These are phyloP conservation scores for Heritiera fomes DNA, from an alignment of 345 rosid species.

Conservation along the genomic window DNA sequence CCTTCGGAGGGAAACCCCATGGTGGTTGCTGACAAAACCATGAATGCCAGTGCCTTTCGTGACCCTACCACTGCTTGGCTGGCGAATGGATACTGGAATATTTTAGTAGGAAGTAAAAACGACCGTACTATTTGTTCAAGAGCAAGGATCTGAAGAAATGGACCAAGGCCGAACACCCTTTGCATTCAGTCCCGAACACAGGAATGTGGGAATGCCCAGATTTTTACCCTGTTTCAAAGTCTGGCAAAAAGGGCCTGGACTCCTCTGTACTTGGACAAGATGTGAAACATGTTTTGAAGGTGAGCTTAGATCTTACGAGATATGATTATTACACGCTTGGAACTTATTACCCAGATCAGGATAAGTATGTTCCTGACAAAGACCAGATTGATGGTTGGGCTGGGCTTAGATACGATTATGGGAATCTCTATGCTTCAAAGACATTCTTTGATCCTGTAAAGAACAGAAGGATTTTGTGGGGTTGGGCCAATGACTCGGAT, in stretches of 20 bases:
- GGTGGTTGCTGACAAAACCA: slow-evolving; percentile 34
- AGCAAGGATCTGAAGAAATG: slow-evolving; percentile 66
- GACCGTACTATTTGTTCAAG: slow-evolving; percentile 48
- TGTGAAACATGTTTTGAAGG: slow-evolving; percentile 62
- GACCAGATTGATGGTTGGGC: slow-evolving; percentile 60
- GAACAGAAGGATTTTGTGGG: slow-evolving; percentile 66
- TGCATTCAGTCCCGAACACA: slow-evolving; percentile 43
- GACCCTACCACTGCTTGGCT: slow-evolving; percentile 93
- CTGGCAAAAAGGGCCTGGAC: slow-evolving; percentile 50
- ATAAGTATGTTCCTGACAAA: slow-evolving; percentile 55
- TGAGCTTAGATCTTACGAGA: slow-evolving; percentile 70
- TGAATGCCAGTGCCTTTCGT: slow-evolving; percentile 76
- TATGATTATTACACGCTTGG: slow-evolving; percentile 76
- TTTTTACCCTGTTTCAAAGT: slow-evolving; percentile 57
- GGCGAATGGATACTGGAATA: slow-evolving; percentile 56
- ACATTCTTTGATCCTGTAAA: slow-evolving; percentile 61
- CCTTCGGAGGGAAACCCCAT: slow-evolving; percentile 72
- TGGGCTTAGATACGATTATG: slow-evolving; percentile 75
- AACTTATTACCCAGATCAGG: slow-evolving; percentile 37
- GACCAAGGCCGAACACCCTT: slow-evolving; percentile 62
- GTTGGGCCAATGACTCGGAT: slow-evolving; percentile 87
- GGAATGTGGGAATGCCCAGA: slow-evolving; percentile 96
- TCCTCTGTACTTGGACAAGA: slow-evolving; percentile 10
- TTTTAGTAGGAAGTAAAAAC: slow-evolving; percentile 49
- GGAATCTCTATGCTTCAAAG: slow-evolving; percentile 86